Evolutionary conservation across 257 asterid genomes (phyloP), one percentile per base, ranked within the genome.

Genomic region (Henckelia pumila): DNA sequence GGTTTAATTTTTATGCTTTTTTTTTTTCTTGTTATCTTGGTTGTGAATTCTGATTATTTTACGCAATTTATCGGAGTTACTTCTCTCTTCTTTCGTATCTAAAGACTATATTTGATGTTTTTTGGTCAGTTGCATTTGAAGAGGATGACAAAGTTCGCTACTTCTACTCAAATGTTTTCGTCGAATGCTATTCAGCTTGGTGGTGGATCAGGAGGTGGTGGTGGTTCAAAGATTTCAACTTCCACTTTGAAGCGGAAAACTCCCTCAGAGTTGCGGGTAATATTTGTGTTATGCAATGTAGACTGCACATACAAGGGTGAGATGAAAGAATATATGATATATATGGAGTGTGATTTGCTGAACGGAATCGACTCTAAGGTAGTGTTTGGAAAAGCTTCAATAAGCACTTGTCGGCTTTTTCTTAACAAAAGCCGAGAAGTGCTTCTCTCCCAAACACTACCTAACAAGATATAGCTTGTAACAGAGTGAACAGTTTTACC

Each of bases 201-300:
- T 29, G 78, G 74, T 35, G 79, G 25, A 30, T n/a, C n/a, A n/a
- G n/a, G n/a, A n/a, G n/a, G n/a, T n/a, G n/a, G n/a, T n/a, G n/a
- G n/a, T n/a, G 77, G 64, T 71, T 68, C 85, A 14, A 82, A 77
- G 83, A 71, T 76, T 58, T 50, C 83, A 23, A 25, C 83, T 64
- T 49, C 86, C 73, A 75, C 71, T 40, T 55, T 80, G 84, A 92
- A 89, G 77, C 81, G 96, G 68, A 89, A 92, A 82, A 92, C 96
- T 29, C 98, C 97, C 0, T 83, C 97, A 7, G 91, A 92, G 77
- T 73, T 92, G 22, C 82, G 89, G 84, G 98, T 92, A 79, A 66
- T 9, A 16, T 71, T 77, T 32, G n/a, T n/a, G n/a, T n/a, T 35
- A 57, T 73, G 67, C 30, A 52, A 21, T 55, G 35, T 52, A 2